Evolutionary conservation across 805 yeast genomes (phyloP), one percentile per base, ranked within the genome.

Genomic region (Novakomyces olei): DNA sequence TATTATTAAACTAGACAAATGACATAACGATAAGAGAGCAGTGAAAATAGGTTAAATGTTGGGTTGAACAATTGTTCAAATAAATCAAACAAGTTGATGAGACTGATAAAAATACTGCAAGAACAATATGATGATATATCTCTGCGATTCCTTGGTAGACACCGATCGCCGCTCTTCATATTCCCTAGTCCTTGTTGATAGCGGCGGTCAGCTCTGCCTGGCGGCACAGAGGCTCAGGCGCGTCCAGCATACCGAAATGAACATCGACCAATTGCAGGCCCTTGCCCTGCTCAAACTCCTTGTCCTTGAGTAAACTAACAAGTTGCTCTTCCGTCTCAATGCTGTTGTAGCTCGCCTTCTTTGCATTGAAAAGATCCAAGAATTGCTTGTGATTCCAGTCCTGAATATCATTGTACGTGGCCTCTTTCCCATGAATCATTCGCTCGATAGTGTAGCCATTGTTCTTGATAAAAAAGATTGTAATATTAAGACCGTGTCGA

Each of bases 381-480:
- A 78, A 54, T 37, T 67, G 54, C 2, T 72, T 62, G 92, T 92
- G 81, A 39, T 73, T 60, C 93, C 94, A 83, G 37, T 61, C 51
- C 48, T 29, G 19, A 37, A 83, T 72, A 44, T 81, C 93, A 50
- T 83, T 83, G 51, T 81, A 83, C 1, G 63, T 52, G 47, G 78
- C 67, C 18, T 64, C 55, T 19, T 79, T 74, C 4, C 94, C 95
- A 47, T 71, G 66, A 42, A 83, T 77, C 16, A 72, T 67, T 48
- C 94, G 67, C 57, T 83, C 95, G 32, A 83, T 80, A 0, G 93
- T 74, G 55, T 83, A 83, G 1, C 95, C 95, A 36, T 65, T 64
- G 53, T 83, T 83, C 54, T 83, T 83, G 53, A 80, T 57, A 33
- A 83, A 52, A 42, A 81, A 65, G 18, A 83, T 62, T 27, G 73